Base-by-base conservation (phyloP, 192 early-diverging fungal species). In the Gorgonomyces haynaldii region DNA sequence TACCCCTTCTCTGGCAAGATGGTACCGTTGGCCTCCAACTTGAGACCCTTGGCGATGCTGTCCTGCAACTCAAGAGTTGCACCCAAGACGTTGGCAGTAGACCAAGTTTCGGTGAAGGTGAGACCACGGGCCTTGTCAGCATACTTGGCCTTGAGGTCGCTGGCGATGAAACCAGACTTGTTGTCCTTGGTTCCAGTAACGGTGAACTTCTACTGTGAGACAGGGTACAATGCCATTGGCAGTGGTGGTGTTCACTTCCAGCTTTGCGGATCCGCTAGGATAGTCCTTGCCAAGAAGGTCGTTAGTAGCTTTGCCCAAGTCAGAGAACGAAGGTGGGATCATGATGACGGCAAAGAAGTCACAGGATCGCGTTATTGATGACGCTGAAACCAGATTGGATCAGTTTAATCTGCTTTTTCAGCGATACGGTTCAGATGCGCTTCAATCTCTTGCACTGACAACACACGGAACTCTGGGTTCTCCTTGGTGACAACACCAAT, bases 131-230 rank as follows among this genome's bases (percentile, higher is more conserved):
- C 66, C 77, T 86, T 89, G 81, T 97, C 90, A 39, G 77, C 55
- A 68, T 94, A 97, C 81, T 97, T 99, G 70, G 86, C 85, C 82
- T 96, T 94, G 64, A 99, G 73, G 61, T 99, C 93, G 68, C 87
- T 86, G 57, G 83, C 76, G 60, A 99, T 96, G 60, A 67, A 73
- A 34, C 91, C 91, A 47, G 83, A 79, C 82, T 99, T 99, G 74
- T 82, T 81, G 71, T 97, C 91, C 70, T 91, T 88, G 55, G 45
- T 60, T 47, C 94, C 96, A 61, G 79, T 79, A 46, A 97, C 89
- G 52, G 88, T 96, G 78, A 99, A 99, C 48, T 83, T 84, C 89
- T 90, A 60, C 23, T 38, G 3, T 25, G 28, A 36, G 36, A 49
- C 20, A 22, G 84, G 81, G 60, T 85, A 91, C 87, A 25, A 99